Evolutionary conservation across 495 filamentous ascomycete genomes (phyloP), one percentile per base, ranked within the genome.

Genomic region (Xylaria nigripes): DNA sequence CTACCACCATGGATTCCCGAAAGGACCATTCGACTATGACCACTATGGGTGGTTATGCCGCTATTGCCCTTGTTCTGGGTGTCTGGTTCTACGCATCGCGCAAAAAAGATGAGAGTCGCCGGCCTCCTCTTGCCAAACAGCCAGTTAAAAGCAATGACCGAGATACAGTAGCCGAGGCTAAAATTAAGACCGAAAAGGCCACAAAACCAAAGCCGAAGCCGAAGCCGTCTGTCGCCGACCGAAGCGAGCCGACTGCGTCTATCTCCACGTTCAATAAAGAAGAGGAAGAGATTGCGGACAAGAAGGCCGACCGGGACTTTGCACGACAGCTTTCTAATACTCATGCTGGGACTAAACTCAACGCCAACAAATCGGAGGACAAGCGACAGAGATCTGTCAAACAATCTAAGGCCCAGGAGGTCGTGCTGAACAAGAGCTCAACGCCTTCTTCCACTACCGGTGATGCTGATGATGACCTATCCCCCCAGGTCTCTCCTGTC

Each of bases 391-490:
- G 76, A 61, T 78, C 76, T 22, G 73, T 81, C 45, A 82, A 80
- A 70, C 77, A 79, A 60, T 76, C 72, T 19, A 71, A 72, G 24
- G 76, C 76, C 29, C 70, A 73, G 46, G 67, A 74, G 53, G 68
- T 72, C 41, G 54, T 68, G 18, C 59, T 49, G 52, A 67, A 55
- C 58, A 76, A 75, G 55, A 63, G 68, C 29, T 77, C 77, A n/a
- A 72, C 72, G 18, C 75, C 79, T 3, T 88, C 86, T 6, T 95
- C 89, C 2, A 86, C 86, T 19, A 80, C 84, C 36, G 87, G 84
- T 18, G 89, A 95, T 69, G 89, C 84, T 15, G 89, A 93, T 66
- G 90, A 89, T 64, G 86, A 90, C 60, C 76, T 86, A 53, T 90
- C 87, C 8, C 70, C 82, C 10, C 75, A 73, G 46, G 48, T 51